Evolutionary conservation across 1,284 basidiomycete species (phyloP), one percentile per base, ranked within the genome.

Genomic region (Porodaedalea pini): DNA sequence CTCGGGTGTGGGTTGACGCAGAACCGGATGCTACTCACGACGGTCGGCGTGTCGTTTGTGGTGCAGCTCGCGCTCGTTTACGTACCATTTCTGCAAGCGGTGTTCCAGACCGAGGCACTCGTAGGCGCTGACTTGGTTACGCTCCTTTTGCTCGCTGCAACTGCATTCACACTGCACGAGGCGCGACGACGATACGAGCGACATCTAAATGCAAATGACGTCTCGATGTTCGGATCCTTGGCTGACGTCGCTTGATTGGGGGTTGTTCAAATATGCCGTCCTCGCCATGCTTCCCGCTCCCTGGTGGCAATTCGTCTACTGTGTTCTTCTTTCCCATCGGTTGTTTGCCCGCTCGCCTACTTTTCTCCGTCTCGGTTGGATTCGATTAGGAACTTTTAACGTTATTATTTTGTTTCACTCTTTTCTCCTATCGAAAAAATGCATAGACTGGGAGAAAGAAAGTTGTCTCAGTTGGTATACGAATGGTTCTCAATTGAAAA

Each of bases 71-170:
- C 80, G 21, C 78, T 98, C 62, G 83, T 99, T 59, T 99, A 98
- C 70, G 79, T 98, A 44, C 90, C 94, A 0, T 78, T 92, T 60
- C 83, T 98, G 77, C 96, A 98, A 71, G 78, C 81, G 50, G 79
- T 99, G 44, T 99, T 98, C 80, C 94, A 98, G 74, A 99, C 96
- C 8, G 89, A 89, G 62, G 84, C 89, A 5, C 76, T 99, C 13
- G 75, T 77, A 29, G 54, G 76, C 17, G 71, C 78, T 45, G 96
- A 99, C 71, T 64, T 99, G 59, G 73, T 76, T 27, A 80, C 88
- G 36, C 76, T 99, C 2, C 68, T 95, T 23, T 73, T 75, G n/a
- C 73, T 98, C 29, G 92, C 85, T 0, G 84, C 67, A 0, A 74
- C 81, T 13, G 90, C 88, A 54, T 85, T 94, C 68, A 72, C 68